Conservation (phyloP, 1,284 basidiomycete genomes). For the Cystobasidium pallidum region DNA sequence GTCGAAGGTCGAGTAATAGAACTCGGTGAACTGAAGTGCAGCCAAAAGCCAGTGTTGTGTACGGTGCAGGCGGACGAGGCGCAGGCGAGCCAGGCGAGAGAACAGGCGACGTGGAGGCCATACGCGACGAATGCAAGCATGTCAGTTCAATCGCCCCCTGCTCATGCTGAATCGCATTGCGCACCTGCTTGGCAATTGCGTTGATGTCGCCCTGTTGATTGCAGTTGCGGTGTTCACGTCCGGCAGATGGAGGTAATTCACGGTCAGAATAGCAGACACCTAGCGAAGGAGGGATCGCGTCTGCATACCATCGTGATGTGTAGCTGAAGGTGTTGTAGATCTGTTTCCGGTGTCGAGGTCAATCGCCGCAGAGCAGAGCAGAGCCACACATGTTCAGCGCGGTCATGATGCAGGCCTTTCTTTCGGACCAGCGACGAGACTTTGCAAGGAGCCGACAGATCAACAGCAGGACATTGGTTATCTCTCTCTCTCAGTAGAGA, state of each 20-base stretch:
- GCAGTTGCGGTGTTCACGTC: background rate
- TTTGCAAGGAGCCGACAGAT: background rate
- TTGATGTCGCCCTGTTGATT: conserved; percentile 71
- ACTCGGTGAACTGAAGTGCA: conserved; percentile 65
- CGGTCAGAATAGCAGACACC: no score
- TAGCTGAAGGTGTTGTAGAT: background rate
- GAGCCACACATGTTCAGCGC: background rate
- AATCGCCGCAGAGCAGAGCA: conserved; percentile 18
- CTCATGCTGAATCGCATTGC: conserved; percentile 19
- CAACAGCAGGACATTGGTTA: background rate
- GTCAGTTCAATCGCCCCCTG: no score
- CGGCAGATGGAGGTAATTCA: no score
- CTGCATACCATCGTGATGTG: conserved; percentile 1
- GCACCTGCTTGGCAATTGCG: conserved; percentile 59
- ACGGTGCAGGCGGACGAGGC: background rate
- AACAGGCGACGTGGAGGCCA: no score
- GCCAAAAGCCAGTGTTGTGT: background rate
- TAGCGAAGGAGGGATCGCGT: no score
- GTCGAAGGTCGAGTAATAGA: conserved; percentile 76
- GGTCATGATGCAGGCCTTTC: background rate
- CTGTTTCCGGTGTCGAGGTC: background rate
- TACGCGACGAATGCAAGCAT: background rate
- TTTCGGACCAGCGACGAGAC: conserved; percentile 4
- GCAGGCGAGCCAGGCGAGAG: background rate
- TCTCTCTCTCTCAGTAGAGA: background rate